phyloP scores from a whole-genome alignment of 164 flowering plant species.

The Cinnamomum micranthum region DNA sequence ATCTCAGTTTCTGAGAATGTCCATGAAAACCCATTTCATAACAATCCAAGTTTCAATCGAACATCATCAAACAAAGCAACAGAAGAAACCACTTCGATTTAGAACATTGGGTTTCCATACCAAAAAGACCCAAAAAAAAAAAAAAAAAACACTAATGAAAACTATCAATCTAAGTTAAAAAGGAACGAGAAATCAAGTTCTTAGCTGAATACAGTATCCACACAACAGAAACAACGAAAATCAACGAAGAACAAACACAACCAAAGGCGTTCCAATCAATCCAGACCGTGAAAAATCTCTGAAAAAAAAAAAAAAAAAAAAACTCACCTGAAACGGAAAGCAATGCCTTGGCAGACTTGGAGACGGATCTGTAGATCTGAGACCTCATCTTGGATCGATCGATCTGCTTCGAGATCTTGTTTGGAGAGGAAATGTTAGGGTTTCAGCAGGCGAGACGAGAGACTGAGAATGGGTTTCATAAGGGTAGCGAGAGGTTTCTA shows the following conservation, averaged over 20 bases:
- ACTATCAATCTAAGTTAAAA: too few relatives aligned
- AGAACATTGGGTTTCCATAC: background rate
- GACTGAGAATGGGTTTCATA: background rate
- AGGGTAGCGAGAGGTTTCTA: too few relatives aligned
- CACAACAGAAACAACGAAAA: background rate
- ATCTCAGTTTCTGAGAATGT: background rate
- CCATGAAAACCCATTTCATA: background rate
- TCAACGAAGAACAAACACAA: too few relatives aligned
- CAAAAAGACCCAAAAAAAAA: background rate
- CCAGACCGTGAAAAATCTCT: background rate
- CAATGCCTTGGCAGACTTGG: conserved; percentile 55
- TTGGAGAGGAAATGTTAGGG: conserved; percentile 3
- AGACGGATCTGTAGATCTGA: conserved; percentile 69
- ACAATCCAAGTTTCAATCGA: background rate
- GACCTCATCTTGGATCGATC: conserved; percentile 51
- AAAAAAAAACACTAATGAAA: too few relatives aligned
- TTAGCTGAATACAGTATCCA: background rate
- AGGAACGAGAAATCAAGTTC: too few relatives aligned
- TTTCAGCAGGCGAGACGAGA: background rate
- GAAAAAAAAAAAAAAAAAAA: background rate
- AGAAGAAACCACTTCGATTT: background rate
- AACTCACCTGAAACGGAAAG: conserved; percentile 57
- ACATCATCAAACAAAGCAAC: background rate
- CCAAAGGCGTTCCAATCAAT: background rate
- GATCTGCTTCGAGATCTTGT: background rate